phyloP scores from a whole-genome alignment of 495 filamentous ascomycete genomes.

The Podospora anserina region DNA sequence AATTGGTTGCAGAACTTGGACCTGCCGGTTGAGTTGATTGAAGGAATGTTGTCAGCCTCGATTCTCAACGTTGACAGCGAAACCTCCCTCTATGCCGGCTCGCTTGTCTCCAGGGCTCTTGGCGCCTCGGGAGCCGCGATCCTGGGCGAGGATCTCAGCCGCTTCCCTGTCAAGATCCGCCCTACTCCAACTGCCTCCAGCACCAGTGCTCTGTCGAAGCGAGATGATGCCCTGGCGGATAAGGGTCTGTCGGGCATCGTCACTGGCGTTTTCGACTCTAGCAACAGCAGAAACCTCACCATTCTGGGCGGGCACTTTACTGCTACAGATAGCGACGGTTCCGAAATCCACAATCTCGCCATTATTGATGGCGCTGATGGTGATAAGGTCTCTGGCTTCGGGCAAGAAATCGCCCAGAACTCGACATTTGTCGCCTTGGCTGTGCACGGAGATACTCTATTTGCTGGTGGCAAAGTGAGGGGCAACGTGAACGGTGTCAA shows the following conservation, averaged over 20 bases:
- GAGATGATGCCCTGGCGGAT: constrained; percentile 45
- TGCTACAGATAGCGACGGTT: constrained; percentile 65
- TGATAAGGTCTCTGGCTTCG: constrained; percentile 66
- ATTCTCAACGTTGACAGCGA: constrained; percentile 57
- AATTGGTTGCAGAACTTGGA: constrained; percentile 88
- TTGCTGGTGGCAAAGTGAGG: constrained; percentile 74
- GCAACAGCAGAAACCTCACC: constrained; percentile 70
- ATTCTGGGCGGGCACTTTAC: constrained; percentile 87
- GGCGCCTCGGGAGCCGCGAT: constrained; percentile 66
- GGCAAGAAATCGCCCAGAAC: constrained; percentile 59
- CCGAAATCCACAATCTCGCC: constrained; percentile 70
- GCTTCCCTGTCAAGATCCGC: constrained; percentile 62
- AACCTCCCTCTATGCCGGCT: constrained; percentile 71
- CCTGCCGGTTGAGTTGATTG: constrained; percentile 58
- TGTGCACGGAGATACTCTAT: constrained; percentile 66
- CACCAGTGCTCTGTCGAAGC: constrained; percentile 50
- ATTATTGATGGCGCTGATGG: constrained; percentile 61
- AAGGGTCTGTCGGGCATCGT: constrained; percentile 61
- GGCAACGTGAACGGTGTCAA: constrained; percentile 60
- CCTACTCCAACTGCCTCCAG: constrained; percentile 31
- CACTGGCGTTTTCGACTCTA: constrained; percentile 71
- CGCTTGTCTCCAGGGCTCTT: constrained; percentile 66
- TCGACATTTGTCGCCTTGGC: constrained; percentile 73
- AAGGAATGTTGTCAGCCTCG: constrained; percentile 67
- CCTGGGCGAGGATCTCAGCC: constrained; percentile 51